Conservation (phyloP, 1,284 basidiomycete genomes). For the Singerocomus rubriflavus region DNA sequence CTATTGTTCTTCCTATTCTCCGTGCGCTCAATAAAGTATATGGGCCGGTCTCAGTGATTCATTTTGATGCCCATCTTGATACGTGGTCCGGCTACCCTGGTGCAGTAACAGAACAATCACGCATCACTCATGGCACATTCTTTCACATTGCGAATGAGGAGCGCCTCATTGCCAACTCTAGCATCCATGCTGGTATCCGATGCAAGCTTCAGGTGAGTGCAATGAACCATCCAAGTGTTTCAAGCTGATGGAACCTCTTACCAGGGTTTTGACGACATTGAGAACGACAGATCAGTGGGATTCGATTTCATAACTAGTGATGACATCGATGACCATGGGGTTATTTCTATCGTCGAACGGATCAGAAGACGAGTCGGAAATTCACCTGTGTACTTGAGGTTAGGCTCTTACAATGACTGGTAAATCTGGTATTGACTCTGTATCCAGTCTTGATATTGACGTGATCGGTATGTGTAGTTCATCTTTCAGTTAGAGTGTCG, state of each 20-base stretch:
- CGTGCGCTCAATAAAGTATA: constrained; percentile 70
- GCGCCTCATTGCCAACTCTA: constrained; percentile 66
- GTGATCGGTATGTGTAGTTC: constrained; percentile 55
- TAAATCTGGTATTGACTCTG: constrained; percentile 1
- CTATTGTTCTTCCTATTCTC: constrained; percentile 75
- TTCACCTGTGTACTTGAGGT: constrained; percentile 75
- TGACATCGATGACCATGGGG: constrained; percentile 71
- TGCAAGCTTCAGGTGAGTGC: constrained; percentile 60
- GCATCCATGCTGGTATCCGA: constrained; percentile 76
- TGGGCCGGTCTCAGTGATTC: constrained; percentile 75
- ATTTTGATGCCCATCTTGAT: constrained; percentile 78
- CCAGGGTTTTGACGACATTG: constrained; percentile 57
- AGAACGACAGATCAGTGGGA: constrained; percentile 61
- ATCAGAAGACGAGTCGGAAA: constrained; percentile 65
- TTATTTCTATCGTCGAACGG: constrained; percentile 55
- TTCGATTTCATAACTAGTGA: constrained; percentile 73
- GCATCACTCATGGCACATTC: constrained; percentile 74
- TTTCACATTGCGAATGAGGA: constrained; percentile 73
- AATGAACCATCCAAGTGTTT: background rate
- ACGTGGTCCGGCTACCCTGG: constrained; percentile 59
- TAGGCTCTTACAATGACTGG: constrained; percentile 9
- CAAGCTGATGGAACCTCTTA: background rate
- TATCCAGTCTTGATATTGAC: constrained; percentile 67
- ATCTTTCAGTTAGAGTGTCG: background rate
- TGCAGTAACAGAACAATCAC: constrained; percentile 54